phyloP scores from a whole-genome alignment of 2,329 filamentous ascomycete genomes.

The Torrubiella hemipterigena region DNA sequence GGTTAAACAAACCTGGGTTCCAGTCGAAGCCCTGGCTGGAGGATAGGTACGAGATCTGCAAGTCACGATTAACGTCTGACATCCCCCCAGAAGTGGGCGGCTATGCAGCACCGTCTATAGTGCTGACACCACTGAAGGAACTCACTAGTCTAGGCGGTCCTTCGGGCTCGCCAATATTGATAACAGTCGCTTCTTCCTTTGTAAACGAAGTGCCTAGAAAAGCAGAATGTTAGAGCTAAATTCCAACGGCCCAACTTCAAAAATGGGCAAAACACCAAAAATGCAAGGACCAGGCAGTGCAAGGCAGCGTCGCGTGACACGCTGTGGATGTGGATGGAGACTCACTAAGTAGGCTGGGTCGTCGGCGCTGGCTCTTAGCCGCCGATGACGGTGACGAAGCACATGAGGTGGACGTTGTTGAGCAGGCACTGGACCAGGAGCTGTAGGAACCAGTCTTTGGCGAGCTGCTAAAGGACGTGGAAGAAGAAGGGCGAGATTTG shows the following conservation, averaged over 20 bases:
- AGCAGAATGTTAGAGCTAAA: background rate
- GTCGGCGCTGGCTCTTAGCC: conserved; percentile 39
- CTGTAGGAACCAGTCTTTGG: no score
- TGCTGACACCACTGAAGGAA: conserved; percentile 6
- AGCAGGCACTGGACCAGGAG: no score
- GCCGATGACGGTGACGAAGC: conserved; percentile 45
- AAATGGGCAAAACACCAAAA: background rate
- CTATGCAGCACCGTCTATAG: conserved; percentile 1
- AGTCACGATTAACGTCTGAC: background rate
- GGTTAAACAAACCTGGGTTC: conserved; percentile 53
- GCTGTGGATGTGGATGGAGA: conserved; percentile 1
- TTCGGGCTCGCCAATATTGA: conserved; percentile 65
- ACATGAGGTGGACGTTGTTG: no score
- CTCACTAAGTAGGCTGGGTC: conserved; percentile 51
- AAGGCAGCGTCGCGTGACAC: background rate
- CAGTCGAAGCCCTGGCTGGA: conserved; percentile 72
- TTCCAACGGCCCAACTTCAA: background rate
- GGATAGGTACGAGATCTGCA: conserved; percentile 66
- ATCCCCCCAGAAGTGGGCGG: background rate
- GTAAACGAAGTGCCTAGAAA: conserved; percentile 56
- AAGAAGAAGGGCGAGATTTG: no score
- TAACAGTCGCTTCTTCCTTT: conserved; percentile 66
- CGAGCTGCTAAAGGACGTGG: no score
- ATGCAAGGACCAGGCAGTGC: conserved; percentile 1
- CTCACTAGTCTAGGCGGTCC: conserved; percentile 61